Conservation (phyloP, 2,329 filamentous ascomycete genomes). For the Hypoxylon sp. region DNA sequence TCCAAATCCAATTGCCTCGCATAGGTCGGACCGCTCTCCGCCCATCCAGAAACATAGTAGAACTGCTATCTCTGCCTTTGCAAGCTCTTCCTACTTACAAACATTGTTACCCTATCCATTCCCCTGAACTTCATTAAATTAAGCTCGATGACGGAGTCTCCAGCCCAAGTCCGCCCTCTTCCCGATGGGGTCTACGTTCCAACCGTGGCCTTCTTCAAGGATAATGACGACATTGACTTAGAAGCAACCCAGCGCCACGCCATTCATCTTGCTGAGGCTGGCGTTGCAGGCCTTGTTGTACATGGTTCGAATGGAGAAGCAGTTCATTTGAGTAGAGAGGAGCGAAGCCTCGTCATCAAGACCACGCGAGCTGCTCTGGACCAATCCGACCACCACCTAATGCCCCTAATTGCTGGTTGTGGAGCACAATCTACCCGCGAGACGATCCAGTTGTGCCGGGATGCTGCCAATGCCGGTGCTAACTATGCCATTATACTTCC, state of each 20-base stretch:
- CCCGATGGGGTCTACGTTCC: conserved; percentile 70
- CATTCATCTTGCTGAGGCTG: conserved; percentile 72
- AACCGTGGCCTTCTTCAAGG: conserved; percentile 73
- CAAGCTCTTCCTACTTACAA: conserved; percentile 3
- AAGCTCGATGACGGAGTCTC: conserved; percentile 46
- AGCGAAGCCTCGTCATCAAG: conserved; percentile 73
- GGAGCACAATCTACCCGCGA: conserved; percentile 78
- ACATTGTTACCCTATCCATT: not conserved
- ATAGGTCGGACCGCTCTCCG: conserved; percentile 12
- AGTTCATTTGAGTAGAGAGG: conserved; percentile 76
- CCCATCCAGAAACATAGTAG: conserved; percentile 10
- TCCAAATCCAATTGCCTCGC: conserved; percentile 23
- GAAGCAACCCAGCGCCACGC: conserved; percentile 66
- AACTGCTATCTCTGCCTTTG: not conserved
- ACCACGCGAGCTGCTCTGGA: conserved; percentile 74
- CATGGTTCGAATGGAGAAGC: conserved; percentile 83
- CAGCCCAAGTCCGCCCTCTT: conserved; percentile 37
- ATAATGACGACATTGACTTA: conserved; percentile 69
- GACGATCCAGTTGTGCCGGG: conserved; percentile 74
- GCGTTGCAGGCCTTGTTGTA: conserved; percentile 76
- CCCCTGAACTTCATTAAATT: conserved; percentile 2
- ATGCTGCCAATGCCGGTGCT: conserved; percentile 74
- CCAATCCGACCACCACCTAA: conserved; percentile 65
- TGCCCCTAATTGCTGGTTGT: conserved; percentile 78
- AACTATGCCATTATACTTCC: conserved; percentile 78